Base-by-base conservation (phyloP, 1,284 basidiomycete species). In the Malassezia brasiliensis region DNA sequence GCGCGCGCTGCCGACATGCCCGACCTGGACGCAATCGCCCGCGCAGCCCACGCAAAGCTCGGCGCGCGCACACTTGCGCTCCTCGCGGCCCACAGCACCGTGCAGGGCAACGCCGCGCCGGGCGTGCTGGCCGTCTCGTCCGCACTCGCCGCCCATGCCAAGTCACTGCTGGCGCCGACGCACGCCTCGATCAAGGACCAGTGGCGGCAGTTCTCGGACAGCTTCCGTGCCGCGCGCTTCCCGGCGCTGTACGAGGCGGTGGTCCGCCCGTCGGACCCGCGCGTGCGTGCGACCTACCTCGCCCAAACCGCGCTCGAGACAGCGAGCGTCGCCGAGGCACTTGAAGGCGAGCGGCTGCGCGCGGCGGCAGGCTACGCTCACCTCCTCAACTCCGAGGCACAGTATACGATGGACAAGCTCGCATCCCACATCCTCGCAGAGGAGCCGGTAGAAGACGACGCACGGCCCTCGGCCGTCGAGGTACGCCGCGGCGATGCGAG, bases 341-440 rank as follows among this genome's bases (percentile, higher is more conserved):
- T 25, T 32, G 54, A 56, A 25, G 45, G 12, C 6, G 45, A 47
- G 28, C 55, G 40, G 1, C 45, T 57, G 22, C 45, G 31, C 15
- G 17, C 50, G 1, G 55, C 30, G 12, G 38, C 12, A 15, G 50
- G 50, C 2, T 39, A 44, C 25, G 55, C 50, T 14, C 19, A 19
- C 15, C 45, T 57, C 12, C 50, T 57, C 8, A 19, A 35, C 20
- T 28, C 36, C 12, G 15, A 32, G 34, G 48, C 42, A n/a, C 30
- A 46, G 44, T 42, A 61, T 52, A 62, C 59, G 63, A 22, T 61
- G 57, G 7, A 11, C 53, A 11, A 40, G 48, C 30, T 50, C 52
- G 2, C 63, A 47, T 38, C 14, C 56, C 51, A 2, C 56, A 56
- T 58, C 56, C 28, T 30, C 5, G 17, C 61, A 11, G 17, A 22